Percentiles rank a stretch among this genome's conserved stretches.
These are phyloP conservation scores for Staphylotrichum tortipilum DNA, from an alignment of 495 filamentous ascomycete species.

Conservation along the genomic window DNA sequence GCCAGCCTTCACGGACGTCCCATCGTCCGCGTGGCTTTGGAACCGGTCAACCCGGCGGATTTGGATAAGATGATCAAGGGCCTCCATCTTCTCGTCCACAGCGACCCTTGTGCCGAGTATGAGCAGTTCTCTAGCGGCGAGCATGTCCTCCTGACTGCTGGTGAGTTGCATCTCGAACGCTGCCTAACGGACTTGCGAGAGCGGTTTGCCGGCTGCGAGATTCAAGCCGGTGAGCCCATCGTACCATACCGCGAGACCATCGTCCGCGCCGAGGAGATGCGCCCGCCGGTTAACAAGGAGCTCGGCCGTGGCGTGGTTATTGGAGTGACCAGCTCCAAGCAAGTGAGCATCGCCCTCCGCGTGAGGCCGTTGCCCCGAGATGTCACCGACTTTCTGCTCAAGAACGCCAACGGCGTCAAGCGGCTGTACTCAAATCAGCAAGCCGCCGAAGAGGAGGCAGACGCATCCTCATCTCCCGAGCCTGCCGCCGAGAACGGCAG, in stretches of 20 bases:
- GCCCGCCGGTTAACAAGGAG: conserved; percentile 74
- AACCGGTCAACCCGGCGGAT: conserved; percentile 79
- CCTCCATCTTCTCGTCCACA: conserved; percentile 79
- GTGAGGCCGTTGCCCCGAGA: conserved; percentile 68
- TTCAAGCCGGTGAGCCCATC: conserved; percentile 87
- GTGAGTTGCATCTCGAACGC: conserved; percentile 88
- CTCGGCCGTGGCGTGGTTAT: conserved; percentile 78
- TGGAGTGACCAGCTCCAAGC: conserved; percentile 70
- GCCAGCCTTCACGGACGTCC: conserved; percentile 68
- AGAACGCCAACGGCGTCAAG: conserved; percentile 71
- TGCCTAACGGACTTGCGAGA: conserved; percentile 91
- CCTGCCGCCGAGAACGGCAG: conserved; percentile 34
- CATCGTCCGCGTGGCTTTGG: conserved; percentile 91
- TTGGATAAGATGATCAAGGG: conserved; percentile 89
- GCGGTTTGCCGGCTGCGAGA: conserved; percentile 88
- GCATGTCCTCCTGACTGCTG: conserved; percentile 89
- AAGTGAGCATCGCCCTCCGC: conserved; percentile 68
- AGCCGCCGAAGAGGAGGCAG: conserved; percentile 32
- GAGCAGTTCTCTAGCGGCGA: conserved; percentile 89
- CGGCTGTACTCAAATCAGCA: conserved; percentile 62
- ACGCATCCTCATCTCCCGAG: neutral
- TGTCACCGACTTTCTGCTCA: conserved; percentile 78
- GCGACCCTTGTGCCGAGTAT: conserved; percentile 92
- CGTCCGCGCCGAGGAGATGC: conserved; percentile 79
- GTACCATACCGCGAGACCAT: conserved; percentile 95